These are phyloP conservation scores for Carex scoparia DNA, from an alignment of 176 grass and related monocot genomes.

Conservation along the genomic window DNA sequence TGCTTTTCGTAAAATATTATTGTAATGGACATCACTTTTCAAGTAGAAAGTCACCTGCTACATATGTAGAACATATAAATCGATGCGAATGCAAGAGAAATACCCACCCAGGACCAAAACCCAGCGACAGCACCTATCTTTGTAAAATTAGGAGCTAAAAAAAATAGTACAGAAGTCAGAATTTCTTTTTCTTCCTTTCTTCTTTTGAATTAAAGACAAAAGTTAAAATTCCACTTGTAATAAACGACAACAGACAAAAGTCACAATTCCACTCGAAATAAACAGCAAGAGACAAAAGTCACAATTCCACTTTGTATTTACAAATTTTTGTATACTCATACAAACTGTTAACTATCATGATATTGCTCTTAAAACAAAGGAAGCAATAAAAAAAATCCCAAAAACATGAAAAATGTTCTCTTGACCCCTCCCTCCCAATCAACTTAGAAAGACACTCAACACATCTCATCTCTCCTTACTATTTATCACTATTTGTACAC, in stretches of 20 bases:
- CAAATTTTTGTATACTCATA: neutral
- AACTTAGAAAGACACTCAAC: neutral
- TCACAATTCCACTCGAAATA: neutral
- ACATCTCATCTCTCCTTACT: neutral
- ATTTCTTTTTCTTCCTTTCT: neutral
- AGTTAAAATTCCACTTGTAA: neutral
- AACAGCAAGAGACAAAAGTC: neutral
- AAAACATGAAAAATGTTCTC: neutral
- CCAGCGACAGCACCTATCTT: slow-evolving; percentile 66
- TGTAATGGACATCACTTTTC: slow-evolving; percentile 2
- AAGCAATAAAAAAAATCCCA: neutral
- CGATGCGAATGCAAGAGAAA: slow-evolving; percentile 74
- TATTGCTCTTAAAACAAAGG: neutral
- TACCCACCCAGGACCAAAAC: slow-evolving; percentile 72
- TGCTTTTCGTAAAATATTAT: neutral
- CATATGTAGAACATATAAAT: slow-evolving; percentile 81
- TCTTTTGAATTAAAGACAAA: neutral
- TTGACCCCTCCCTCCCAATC: neutral
- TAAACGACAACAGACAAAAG: neutral
- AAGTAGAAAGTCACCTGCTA: slow-evolving; percentile 65
- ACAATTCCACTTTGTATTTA: neutral
- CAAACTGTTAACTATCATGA: slow-evolving; percentile 1
- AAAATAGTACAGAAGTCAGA: slow-evolving; percentile 21
- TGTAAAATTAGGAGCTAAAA: slow-evolving; percentile 63
- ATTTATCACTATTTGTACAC: neutral